Percentiles rank a stretch among this genome's conserved stretches.
These are phyloP conservation scores for Orbilia ellipsospora DNA, from an alignment of 2,329 filamentous ascomycete species.

Conservation along the genomic window DNA sequence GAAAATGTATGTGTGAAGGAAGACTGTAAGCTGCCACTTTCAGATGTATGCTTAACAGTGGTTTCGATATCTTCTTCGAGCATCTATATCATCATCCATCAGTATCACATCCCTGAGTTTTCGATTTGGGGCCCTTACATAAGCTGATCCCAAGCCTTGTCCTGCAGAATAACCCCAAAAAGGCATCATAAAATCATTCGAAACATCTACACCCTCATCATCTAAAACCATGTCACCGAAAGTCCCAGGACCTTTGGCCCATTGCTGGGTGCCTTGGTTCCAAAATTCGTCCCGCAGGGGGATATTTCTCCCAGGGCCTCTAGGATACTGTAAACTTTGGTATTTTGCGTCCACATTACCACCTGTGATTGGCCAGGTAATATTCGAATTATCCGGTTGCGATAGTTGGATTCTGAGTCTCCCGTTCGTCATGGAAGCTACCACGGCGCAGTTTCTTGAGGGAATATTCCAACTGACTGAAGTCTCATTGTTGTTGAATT, in stretches of 20 bases:
- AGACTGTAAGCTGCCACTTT: constrained; percentile 7
- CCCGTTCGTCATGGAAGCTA: background rate
- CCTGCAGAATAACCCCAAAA: constrained; percentile 25
- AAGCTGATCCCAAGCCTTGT: constrained; percentile 14
- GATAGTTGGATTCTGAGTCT: constrained; percentile 12
- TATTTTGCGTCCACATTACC: constrained; percentile 22
- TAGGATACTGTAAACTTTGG: constrained; percentile 22
- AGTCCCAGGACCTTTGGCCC: constrained; percentile 6
- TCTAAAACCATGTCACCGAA: constrained; percentile 25
- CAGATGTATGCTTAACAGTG: constrained; percentile 10
- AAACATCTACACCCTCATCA: background rate
- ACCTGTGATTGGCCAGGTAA: constrained; percentile 29
- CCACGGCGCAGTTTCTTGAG: constrained; percentile 12
- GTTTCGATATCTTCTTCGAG: constrained; percentile 22
- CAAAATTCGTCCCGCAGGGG: constrained; percentile 20
- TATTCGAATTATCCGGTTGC: constrained; percentile 13
- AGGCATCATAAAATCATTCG: constrained; percentile 26
- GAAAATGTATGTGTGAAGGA: constrained; percentile 23
- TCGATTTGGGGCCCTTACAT: too few species aligned
- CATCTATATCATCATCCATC: too few species aligned
- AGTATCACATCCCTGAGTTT: too few species aligned
- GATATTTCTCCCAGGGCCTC: constrained; percentile 23
- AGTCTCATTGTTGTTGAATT: background rate
- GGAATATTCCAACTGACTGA: constrained; percentile 3
- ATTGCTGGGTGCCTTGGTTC: constrained; percentile 17